Evolutionary conservation across 2,329 filamentous ascomycete genomes (phyloP).

Genomic region (Aurifilum marmelostoma): DNA sequence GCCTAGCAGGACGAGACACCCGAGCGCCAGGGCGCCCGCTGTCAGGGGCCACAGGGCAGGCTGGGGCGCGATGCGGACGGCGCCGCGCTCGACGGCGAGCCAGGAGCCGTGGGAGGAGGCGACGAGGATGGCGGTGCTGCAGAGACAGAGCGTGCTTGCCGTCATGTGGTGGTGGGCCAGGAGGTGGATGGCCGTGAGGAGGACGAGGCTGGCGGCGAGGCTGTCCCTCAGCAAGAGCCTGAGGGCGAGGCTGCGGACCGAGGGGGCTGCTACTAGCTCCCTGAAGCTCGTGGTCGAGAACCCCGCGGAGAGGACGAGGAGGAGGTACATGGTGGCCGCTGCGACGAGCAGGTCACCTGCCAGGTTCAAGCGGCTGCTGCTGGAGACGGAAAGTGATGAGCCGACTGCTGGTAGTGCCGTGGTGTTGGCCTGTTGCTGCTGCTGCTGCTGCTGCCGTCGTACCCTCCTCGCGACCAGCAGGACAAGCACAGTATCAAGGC

Average conservation of each 20-base stretch:
- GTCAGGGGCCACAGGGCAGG: background rate
- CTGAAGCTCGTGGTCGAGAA: background rate
- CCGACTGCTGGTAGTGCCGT: background rate
- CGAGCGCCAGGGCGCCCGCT: background rate
- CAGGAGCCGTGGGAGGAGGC: background rate
- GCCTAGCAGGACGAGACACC: background rate
- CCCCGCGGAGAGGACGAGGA: background rate
- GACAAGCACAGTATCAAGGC: background rate
- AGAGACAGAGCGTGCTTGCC: constrained; percentile 1
- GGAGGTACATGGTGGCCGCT: background rate
- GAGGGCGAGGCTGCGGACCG: background rate
- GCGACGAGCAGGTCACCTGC: background rate
- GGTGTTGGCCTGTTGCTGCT: no score
- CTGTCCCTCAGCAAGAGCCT: constrained; percentile 1
- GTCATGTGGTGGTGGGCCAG: constrained; percentile 5
- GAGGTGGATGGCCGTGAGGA: constrained; percentile 1
- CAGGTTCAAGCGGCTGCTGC: background rate
- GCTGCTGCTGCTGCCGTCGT: background rate
- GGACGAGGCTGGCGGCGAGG: background rate
- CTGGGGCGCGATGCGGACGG: background rate
- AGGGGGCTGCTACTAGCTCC: background rate
- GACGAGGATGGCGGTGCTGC: background rate
- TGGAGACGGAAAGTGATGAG: background rate
- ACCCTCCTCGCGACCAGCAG: background rate
- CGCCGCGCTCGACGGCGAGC: background rate